Evolutionary conservation across 1,139 yeast genomes (phyloP).

Genomic region (Hyphopichia buzzinii): DNA sequence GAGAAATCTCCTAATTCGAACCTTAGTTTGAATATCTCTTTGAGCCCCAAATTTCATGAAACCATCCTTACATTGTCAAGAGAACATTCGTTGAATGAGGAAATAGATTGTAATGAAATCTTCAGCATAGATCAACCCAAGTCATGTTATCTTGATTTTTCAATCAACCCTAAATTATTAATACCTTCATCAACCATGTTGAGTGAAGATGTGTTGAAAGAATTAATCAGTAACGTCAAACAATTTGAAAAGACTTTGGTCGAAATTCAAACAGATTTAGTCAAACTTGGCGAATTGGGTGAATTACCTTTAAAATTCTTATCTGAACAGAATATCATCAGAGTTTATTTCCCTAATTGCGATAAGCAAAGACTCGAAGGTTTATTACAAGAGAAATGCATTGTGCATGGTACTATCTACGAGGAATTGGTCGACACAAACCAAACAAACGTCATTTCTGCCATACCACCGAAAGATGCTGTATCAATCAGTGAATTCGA

Average conservation of each 20-base stretch:
- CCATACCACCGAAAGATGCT: not conserved
- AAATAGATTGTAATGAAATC: conserved; percentile 16
- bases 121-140: conserved; percentile 13
- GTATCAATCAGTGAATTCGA: conserved; percentile 16
- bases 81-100: conserved; percentile 19
- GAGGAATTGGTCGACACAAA: conserved; percentile 17
- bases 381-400: conserved; percentile 48
- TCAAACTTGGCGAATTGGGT: conserved; percentile 45
- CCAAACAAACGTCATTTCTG: not conserved
- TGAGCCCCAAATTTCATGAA: conserved; percentile 35
- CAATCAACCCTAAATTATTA: conserved; percentile 33
- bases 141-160: conserved; percentile 51
- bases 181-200: conserved; percentile 53
- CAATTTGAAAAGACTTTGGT: conserved; percentile 33
- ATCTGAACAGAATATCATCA: conserved; percentile 30
- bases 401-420: conserved; percentile 48
- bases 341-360: conserved; percentile 60
- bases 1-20: conserved; percentile 1
- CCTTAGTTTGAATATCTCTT: conserved; percentile 24
- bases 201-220: conserved; percentile 44
- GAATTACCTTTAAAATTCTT: conserved; percentile 46
- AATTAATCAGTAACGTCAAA: conserved; percentile 35
- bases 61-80: conserved; percentile 37
- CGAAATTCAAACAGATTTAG: conserved; percentile 34
- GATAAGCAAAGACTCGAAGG: conserved; percentile 49